These are phyloP conservation scores for Cinnamomum micranthum DNA, from an alignment of 164 flowering plant genomes.

Conservation along the genomic window DNA sequence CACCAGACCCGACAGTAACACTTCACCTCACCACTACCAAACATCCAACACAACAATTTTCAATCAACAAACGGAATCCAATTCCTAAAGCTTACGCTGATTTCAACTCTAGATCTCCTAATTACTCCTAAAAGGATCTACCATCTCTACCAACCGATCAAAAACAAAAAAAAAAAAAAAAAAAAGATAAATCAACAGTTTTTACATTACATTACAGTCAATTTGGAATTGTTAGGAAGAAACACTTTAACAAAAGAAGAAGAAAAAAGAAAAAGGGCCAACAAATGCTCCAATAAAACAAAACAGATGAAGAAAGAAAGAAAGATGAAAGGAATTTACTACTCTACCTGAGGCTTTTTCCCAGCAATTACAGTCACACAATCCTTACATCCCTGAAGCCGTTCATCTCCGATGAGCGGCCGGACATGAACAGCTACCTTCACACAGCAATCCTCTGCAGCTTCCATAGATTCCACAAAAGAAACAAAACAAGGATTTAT, in stretches of 20 bases:
- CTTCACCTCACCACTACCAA: not conserved
- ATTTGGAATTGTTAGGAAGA: too few relatives aligned
- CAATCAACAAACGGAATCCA: not conserved
- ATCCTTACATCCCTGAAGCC: constrained; percentile 86
- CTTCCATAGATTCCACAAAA: constrained; percentile 7
- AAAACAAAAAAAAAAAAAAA: not conserved
- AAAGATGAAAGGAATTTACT: not conserved
- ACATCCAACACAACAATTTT: too few relatives aligned
- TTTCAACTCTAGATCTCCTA: constrained; percentile 26
- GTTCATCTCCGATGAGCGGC: constrained; percentile 88
- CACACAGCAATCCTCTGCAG: constrained; percentile 81
- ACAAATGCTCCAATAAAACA: not conserved
- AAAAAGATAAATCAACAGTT: not conserved
- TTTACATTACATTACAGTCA: too few relatives aligned
- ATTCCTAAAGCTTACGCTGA: not conserved
- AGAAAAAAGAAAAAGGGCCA: not conserved
- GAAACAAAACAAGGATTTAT: not conserved
- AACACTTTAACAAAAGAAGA: not conserved
- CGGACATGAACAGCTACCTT: constrained; percentile 91
- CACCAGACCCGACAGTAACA: not conserved
- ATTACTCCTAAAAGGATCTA: not conserved
- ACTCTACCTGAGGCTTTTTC: constrained; percentile 76
- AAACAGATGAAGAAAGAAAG: not conserved
- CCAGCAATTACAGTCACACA: constrained; percentile 79
- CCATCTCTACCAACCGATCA: not conserved